Base-by-base conservation (phyloP, 1,139 yeast species). In the Sugiyamaella pinicola region DNA sequence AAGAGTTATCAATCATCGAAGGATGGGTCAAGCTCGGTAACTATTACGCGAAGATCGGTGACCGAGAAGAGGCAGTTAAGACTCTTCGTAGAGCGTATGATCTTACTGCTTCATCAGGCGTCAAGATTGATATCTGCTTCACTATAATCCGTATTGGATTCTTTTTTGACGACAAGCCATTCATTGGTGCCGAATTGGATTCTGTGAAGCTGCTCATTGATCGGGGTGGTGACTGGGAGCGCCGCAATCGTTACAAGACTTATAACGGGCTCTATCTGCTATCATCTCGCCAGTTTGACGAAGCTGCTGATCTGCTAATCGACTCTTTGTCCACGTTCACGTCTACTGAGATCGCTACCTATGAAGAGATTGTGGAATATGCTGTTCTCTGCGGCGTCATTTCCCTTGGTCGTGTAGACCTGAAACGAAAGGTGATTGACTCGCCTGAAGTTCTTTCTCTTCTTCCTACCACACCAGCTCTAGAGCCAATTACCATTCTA, bases 221-320 rank as follows among this genome's bases (percentile, higher is more conserved):
- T 64, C 86, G 89, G 65, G 99, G 99, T 50, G 99, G 99, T 55
- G 99, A 93, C 69, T 93, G 99, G 99, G 99, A 95, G 73, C 87
- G 99, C 70, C 83, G 96, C 67, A 93, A 95, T 74, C 78, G 96
- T 63, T 89, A 82, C 76, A 93, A 95, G 74, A 89, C 98, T 6
- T 95, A 93, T 72, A 74, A 81, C 58, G 99, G 99, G 19, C 79
- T 93, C 52, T 88, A 88, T 69, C 76, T 82, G 49, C 74, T 93
- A 78, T 87, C 96, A 13, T 84, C 93, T 24, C 82, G 99, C 65
- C 84, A 89, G 65, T 95, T 95, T 65, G 74, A 75, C 29, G 95
- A 88, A 62, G 96, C 95, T 0, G 83, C 97, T 2, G 81, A 82
- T 55, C 75, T 91, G 60, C 79, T 95, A 64, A 87, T 88, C 61